Conservation (phyloP, 257 asterid species). For the Phtheirospermum japonicum region DNA sequence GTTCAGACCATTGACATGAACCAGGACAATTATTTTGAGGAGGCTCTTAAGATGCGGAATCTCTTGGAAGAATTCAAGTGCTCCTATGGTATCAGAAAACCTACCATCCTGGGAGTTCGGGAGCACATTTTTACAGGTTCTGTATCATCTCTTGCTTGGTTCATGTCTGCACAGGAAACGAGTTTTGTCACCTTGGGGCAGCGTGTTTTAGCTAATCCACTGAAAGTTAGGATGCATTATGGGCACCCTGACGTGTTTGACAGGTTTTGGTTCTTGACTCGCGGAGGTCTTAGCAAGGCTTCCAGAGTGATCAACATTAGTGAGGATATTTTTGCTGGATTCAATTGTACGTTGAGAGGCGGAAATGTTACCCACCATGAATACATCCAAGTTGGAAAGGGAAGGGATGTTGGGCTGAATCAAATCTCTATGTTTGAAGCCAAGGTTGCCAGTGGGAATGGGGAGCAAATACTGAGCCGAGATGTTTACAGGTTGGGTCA, state of each 20-base stretch:
- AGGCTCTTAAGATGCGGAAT: slow-evolving; percentile 96
- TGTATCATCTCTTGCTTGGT: slow-evolving; percentile 98
- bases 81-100: slow-evolving; percentile 86
- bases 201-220: slow-evolving; percentile 96
- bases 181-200: slow-evolving; percentile 99
- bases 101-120: slow-evolving; percentile 91
- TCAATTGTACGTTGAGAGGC: slow-evolving; percentile 96
- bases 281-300: slow-evolving; percentile 99
- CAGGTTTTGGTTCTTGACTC: slow-evolving; percentile 97
- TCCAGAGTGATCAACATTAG: slow-evolving; percentile 94
- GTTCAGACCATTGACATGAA: slow-evolving; percentile 98
- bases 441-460: slow-evolving; percentile 98
- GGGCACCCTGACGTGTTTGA: slow-evolving; percentile 99
- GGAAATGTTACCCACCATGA: slow-evolving; percentile 97
- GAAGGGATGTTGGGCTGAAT: slow-evolving; percentile 97
- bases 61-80: slow-evolving; percentile 85
- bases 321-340: slow-evolving; percentile 98
- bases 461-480: slow-evolving; percentile 93
- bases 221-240: slow-evolving; percentile 97
- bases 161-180: slow-evolving; percentile 98
- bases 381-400: slow-evolving; percentile 98
- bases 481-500: slow-evolving; percentile 98
- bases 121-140: slow-evolving; percentile 96
- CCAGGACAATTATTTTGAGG: slow-evolving; percentile 98
- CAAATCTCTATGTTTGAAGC: slow-evolving; percentile 98